Conservation (phyloP, 2,329 filamentous ascomycete genomes). For the Tolypocladium amazonense region DNA sequence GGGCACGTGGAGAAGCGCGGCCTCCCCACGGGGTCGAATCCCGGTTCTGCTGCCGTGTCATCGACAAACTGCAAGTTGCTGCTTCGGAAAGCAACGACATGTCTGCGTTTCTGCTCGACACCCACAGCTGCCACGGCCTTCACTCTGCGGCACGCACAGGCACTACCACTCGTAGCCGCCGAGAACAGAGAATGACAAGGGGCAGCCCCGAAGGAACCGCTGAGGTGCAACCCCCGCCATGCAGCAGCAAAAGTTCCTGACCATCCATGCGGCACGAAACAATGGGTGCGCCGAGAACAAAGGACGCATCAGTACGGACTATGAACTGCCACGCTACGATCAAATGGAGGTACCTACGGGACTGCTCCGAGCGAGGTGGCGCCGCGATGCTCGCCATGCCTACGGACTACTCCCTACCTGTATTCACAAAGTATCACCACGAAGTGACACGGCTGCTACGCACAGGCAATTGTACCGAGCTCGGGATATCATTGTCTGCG, state of each 20-base stretch:
- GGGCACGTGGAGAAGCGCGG: conserved; percentile 4
- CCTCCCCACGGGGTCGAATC: conserved; percentile 7
- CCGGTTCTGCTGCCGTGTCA: conserved; percentile 1
- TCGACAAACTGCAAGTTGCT: neutral
- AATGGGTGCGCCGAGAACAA: conserved; percentile 3
- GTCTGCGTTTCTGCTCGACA: neutral
- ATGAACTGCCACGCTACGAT: neutral
- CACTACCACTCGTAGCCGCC: neutral
- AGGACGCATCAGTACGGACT: neutral
- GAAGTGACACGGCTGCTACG: neutral
- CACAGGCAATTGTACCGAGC: neutral
- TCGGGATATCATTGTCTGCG: neutral
- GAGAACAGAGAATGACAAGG: conserved; percentile 1
- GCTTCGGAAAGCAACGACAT: neutral
- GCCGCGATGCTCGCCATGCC: neutral
- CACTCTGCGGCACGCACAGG: neutral
- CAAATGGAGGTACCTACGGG: neutral
- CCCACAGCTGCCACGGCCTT: neutral
- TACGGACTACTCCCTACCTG: too few species aligned
- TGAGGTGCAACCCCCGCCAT: conserved; percentile 7
- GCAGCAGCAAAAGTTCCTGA: conserved; percentile 12
- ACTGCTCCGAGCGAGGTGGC: neutral
- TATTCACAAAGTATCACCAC: neutral
- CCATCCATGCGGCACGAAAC: neutral
- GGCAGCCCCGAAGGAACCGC: conserved; percentile 2